Evolutionary conservation across 306 rosid genomes (phyloP), one percentile per base, ranked within the genome.

Genomic region (Heteromeles arbutifolia): DNA sequence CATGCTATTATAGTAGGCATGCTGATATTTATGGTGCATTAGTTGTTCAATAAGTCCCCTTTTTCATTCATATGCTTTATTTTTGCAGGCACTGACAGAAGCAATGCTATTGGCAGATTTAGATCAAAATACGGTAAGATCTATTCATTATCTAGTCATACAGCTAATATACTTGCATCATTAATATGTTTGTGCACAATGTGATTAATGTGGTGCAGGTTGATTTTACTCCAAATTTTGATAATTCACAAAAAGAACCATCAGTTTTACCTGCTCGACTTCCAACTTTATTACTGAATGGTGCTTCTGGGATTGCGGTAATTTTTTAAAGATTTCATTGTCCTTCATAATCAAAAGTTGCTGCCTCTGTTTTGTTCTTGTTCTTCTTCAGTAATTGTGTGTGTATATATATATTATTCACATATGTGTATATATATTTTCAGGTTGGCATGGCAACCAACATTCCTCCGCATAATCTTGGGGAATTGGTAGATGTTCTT

Each of bases 391-490:
- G 25, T 65, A 67, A 41, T 59, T 39, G 12, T 39, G 44, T 39
- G 12, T 39, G 12, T 39, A 1, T 37, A 1, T 37, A 1, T 37
- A 9, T 39, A 9, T 39, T 82, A 73, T 80, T 81, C 34, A 79
- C 28, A 15, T 48, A 58, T 72, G 54, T 70, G 44, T 69, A 1
- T 19, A 75, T 78, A 45, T 37, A 56, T 61, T 81, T 79, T 62
- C 86, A 95, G 99, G 99, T 95, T 69, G 99, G 99, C 82, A 95
- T 95, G 99, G 99, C 99, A 18, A 95, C 99, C 78, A 95, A 89
- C 79, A 92, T 95, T 82, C 97, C 99, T 77, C 99, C 99, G 26
- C 99, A 95, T 88, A 95, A 95, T 87, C 96, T 95, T 50, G 99
- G 90, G 74, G 99, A 95, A 86, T 73, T 95, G 81, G 97, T 95